A percentile compares a stretch with the other conserved stretches of the same genome.
phyloP scores from a whole-genome alignment of 75 land plant genomes.

The Adiantum capillusveneris region DNA sequence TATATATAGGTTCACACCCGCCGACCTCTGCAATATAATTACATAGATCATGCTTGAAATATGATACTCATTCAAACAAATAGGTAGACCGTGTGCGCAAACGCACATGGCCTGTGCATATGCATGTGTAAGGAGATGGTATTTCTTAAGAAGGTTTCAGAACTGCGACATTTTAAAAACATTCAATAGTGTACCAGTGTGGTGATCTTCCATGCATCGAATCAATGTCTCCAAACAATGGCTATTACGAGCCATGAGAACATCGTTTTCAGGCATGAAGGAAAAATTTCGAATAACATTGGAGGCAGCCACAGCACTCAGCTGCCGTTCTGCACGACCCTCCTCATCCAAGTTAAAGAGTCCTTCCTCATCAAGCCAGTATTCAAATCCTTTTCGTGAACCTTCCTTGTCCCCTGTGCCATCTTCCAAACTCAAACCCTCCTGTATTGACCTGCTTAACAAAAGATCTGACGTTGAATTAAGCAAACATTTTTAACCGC shows the following conservation, averaged over 20 bases:
- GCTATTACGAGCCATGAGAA: constrained; percentile 77
- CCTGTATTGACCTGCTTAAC: constrained; percentile 18
- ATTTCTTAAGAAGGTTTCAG: not conserved
- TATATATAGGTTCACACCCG: too few species aligned
- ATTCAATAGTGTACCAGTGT: constrained; percentile 57
- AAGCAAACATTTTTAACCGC: not conserved
- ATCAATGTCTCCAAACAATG: constrained; percentile 87
- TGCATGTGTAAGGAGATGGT: too few species aligned
- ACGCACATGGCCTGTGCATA: too few species aligned
- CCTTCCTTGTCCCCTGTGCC: constrained; percentile 17
- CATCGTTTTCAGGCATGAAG: constrained; percentile 97
- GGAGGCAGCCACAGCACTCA: constrained; percentile 92
- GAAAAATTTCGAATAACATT: constrained; percentile 95
- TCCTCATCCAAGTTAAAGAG: constrained; percentile 93
- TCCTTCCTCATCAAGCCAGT: constrained; percentile 98
- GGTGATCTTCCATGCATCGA: constrained; percentile 78
- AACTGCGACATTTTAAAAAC: too few species aligned
- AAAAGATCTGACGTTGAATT: not conserved
- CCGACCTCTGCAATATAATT: too few species aligned
- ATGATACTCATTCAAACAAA: too few species aligned
- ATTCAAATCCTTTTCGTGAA: constrained; percentile 31
- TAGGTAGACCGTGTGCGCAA: too few species aligned
- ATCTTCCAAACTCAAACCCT: constrained; percentile 29
- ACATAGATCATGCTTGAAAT: too few species aligned
- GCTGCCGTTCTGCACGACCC: constrained; percentile 80